These are phyloP conservation scores for Fusarium austroafricanum DNA, from an alignment of 2,329 filamentous ascomycete genomes.

Conservation along the genomic window DNA sequence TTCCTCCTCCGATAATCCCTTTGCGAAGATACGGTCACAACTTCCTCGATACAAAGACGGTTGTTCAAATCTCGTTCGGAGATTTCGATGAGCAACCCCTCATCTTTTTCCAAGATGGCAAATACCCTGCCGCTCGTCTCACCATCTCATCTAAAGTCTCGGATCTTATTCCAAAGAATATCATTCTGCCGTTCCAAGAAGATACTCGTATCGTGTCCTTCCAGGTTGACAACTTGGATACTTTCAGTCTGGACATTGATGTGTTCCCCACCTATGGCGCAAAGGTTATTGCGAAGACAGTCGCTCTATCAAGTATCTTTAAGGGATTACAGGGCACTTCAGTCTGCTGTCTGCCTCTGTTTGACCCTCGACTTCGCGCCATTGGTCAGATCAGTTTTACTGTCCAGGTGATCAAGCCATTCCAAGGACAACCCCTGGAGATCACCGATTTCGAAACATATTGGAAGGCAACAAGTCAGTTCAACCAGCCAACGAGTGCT, in stretches of 20 bases:
- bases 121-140: slow-evolving; percentile 92
- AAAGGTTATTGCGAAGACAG: slow-evolving; percentile 95
- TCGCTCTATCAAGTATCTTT: slow-evolving; percentile 90
- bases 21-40: slow-evolving; percentile 96
- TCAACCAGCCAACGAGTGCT: slow-evolving; percentile 82
- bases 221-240: slow-evolving; percentile 92
- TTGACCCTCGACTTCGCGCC: slow-evolving; percentile 88
- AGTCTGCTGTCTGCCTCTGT: slow-evolving; percentile 86
- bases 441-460: slow-evolving; percentile 99
- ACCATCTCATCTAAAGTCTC: slow-evolving; percentile 97
- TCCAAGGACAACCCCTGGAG: slow-evolving; percentile 89
- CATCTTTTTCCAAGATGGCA: slow-evolving; percentile 95
- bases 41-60: slow-evolving; percentile 97
- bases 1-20: slow-evolving; percentile 96
- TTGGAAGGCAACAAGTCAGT: slow-evolving; percentile 97
- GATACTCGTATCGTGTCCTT: slow-evolving; percentile 94
- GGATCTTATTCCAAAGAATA: slow-evolving; percentile 94
- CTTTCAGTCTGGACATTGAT: slow-evolving; percentile 95
- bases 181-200: slow-evolving; percentile 95
- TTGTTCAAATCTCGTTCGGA: slow-evolving; percentile 92
- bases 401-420: slow-evolving; percentile 96
- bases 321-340: slow-evolving; percentile 78
- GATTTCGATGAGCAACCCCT: slow-evolving; percentile 80
- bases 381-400: slow-evolving; percentile 96
- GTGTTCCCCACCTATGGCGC: slow-evolving; percentile 98